These are phyloP conservation scores for Hypoxylon fuscum DNA, from an alignment of 495 filamentous ascomycete species.

Conservation along the genomic window DNA sequence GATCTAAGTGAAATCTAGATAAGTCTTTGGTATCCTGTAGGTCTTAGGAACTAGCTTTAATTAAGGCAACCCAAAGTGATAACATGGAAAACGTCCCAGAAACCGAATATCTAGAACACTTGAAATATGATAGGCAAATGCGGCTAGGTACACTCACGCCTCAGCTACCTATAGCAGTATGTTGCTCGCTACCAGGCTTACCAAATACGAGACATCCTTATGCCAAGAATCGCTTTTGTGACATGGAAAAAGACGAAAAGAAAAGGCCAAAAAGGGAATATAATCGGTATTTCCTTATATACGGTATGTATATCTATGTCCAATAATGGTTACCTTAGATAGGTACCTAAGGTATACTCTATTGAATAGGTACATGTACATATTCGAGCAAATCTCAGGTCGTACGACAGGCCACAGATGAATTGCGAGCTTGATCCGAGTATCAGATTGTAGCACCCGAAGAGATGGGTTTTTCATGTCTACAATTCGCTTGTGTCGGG, in stretches of 20 bases:
- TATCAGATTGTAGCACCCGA: slow-evolving; percentile 26
- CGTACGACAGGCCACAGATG: slow-evolving; percentile 13
- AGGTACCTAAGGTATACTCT: no score
- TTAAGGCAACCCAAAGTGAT: neutral
- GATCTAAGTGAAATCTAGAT: no score
- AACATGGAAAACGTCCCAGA: neutral
- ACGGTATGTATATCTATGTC: no score
- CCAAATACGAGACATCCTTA: neutral
- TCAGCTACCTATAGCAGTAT: neutral
- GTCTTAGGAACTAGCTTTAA: neutral
- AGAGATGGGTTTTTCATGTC: slow-evolving; percentile 3
- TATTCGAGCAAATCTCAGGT: slow-evolving; percentile 8
- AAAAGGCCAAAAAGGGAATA: slow-evolving; percentile 6
- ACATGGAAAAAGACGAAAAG: neutral
- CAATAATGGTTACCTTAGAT: no score
- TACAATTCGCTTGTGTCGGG: slow-evolving; percentile 16
- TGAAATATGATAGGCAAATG: neutral
- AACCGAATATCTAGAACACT: neutral
- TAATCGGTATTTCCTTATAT: no score
- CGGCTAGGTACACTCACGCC: neutral
- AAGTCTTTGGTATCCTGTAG: neutral
- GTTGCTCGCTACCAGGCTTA: neutral
- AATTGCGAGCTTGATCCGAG: slow-evolving; percentile 30
- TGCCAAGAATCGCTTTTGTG: neutral
- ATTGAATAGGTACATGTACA: no score